Evolutionary conservation across 768 basidiomycete genomes (phyloP).

Genomic region (Trametes cingulata): DNA sequence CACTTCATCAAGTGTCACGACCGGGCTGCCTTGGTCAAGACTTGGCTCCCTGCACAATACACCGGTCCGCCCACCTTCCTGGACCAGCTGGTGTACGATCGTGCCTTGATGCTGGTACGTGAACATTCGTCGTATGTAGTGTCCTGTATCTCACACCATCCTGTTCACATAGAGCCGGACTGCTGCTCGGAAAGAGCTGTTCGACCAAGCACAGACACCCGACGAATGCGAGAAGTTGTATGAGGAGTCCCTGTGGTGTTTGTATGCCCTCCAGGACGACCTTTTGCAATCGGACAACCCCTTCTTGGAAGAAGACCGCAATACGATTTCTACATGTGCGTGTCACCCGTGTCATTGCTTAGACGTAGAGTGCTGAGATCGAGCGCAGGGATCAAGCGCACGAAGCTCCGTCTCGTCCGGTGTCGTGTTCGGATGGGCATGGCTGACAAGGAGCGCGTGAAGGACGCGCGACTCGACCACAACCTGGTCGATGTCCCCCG

Average conservation of each 20-base stretch:
- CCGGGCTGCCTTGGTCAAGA: slow-evolving; percentile 84
- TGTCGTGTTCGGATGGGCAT: slow-evolving; percentile 78
- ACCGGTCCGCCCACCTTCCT: slow-evolving; percentile 81
- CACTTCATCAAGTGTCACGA: slow-evolving; percentile 95
- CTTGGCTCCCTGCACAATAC: slow-evolving; percentile 82
- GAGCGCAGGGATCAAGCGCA: slow-evolving; percentile 74
- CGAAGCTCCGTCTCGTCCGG: slow-evolving; percentile 78
- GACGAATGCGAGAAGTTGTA: slow-evolving; percentile 92
- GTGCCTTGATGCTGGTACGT: slow-evolving; percentile 81
- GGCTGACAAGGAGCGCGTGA: slow-evolving; percentile 69
- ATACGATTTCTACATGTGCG: slow-evolving; percentile 77
- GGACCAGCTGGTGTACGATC: slow-evolving; percentile 91
- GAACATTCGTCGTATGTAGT: not conserved
- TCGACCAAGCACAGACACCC: slow-evolving; percentile 72
- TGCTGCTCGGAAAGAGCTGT: slow-evolving; percentile 87
- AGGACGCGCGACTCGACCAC: slow-evolving; percentile 76
- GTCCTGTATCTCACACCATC: not conserved
- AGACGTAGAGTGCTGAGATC: not conserved
- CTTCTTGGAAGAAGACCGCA: slow-evolving; percentile 80
- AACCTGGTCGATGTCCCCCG: slow-evolving; percentile 75
- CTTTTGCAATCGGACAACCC: slow-evolving; percentile 79
- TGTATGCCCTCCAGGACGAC: slow-evolving; percentile 91
- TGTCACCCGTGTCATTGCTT: slow-evolving; percentile 15
- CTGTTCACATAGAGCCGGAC: slow-evolving; percentile 70
- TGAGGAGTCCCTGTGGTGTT: slow-evolving; percentile 92